Conservation (phyloP, 225 moss, liverwort and hornwort genomes). For the Polytrichum commune region DNA sequence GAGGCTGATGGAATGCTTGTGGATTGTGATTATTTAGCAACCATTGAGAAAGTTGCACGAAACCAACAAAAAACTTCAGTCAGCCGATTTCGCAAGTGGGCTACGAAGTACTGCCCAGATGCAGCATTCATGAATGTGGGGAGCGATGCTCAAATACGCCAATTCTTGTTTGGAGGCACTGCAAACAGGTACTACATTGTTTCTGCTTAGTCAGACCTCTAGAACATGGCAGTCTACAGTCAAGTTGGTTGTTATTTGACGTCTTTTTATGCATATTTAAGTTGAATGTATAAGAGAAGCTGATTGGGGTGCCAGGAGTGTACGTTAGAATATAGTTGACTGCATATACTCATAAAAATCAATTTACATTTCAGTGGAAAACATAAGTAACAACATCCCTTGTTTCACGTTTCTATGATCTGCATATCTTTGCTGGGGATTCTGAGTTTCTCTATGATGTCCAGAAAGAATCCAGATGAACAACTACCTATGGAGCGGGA, state of each 20-base stretch:
- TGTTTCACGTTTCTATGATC: no score
- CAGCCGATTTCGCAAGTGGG: slow-evolving; percentile 82
- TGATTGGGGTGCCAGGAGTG: no score
- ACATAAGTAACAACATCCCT: no score
- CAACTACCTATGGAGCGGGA: slow-evolving; percentile 70
- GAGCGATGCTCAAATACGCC: slow-evolving; percentile 97
- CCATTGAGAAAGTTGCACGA: slow-evolving; percentile 80
- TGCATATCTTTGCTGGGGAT: not conserved
- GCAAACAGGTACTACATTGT: slow-evolving; percentile 38
- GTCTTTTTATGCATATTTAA: no score
- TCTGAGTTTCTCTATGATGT: slow-evolving; percentile 15
- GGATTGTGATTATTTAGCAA: slow-evolving; percentile 78
- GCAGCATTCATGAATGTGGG: slow-evolving; percentile 92
- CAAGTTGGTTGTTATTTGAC: no score
- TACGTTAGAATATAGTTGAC: no score
- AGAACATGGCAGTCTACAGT: no score
- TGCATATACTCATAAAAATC: no score
- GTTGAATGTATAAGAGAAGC: no score
- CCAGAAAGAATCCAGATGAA: slow-evolving; percentile 61
- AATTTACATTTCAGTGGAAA: no score
- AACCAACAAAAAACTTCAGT: slow-evolving; percentile 76
- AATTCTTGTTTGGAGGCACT: slow-evolving; percentile 88
- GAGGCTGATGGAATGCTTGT: slow-evolving; percentile 97
- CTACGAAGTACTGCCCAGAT: slow-evolving; percentile 85
- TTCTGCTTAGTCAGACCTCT: no score